A percentile compares a stretch with the other conserved stretches of the same genome.
These are phyloP conservation scores for Sesbania bispinosa DNA, from an alignment of 306 rosid species.

Conservation along the genomic window DNA sequence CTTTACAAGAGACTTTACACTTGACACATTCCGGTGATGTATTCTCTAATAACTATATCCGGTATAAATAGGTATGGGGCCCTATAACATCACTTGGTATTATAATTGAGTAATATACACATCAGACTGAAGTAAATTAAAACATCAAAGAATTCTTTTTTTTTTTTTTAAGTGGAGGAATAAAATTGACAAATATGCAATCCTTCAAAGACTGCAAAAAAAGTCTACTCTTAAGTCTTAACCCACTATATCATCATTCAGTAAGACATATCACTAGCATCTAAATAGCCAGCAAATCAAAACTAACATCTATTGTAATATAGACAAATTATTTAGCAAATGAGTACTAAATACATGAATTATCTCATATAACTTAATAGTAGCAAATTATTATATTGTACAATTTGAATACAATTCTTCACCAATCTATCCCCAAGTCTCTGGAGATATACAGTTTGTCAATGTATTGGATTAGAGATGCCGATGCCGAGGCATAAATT, in stretches of 20 bases:
- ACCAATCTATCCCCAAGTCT: constrained; percentile 89
- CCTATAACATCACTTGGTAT: too few species aligned
- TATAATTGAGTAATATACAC: too few species aligned
- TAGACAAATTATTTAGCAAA: constrained; percentile 11
- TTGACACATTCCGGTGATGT: too few species aligned
- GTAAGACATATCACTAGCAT: not conserved
- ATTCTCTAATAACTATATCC: too few species aligned
- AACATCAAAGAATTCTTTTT: too few species aligned
- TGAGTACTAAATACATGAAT: not conserved
- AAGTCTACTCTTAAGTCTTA: too few species aligned
- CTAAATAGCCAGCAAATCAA: not conserved
- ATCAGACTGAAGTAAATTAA: too few species aligned
- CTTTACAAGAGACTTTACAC: too few species aligned
- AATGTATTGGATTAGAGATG: constrained; percentile 58
- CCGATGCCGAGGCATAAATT: constrained; percentile 55
- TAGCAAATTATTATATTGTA: constrained; percentile 14
- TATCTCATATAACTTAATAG: constrained; percentile 3
- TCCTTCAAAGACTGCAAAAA: too few species aligned
- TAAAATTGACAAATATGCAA: too few species aligned
- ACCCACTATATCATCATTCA: not conserved
- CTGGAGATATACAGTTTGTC: constrained; percentile 76
- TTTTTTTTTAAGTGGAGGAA: too few species aligned
- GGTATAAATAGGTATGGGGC: too few species aligned
- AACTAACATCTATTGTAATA: not conserved
- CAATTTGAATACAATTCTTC: constrained; percentile 31